phyloP scores from a whole-genome alignment of 2,329 filamentous ascomycete genomes.

The Phoma sp. region DNA sequence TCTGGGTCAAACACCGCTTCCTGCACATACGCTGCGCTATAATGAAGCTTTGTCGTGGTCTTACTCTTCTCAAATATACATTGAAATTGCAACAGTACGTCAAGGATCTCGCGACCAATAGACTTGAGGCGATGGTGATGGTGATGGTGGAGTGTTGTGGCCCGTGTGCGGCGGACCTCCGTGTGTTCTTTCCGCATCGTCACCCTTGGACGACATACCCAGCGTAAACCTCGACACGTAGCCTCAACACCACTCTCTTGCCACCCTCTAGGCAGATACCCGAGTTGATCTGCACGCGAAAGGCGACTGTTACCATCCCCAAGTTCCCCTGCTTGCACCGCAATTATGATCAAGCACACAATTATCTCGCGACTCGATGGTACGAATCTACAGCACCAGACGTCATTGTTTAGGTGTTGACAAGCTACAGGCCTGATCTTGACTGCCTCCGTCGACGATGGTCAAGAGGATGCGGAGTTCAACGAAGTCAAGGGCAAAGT shows the following conservation, averaged over 20 bases:
- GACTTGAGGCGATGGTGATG: neutral
- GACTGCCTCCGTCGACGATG: constrained; percentile 92
- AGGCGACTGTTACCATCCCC: neutral
- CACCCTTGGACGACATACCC: constrained; percentile 22
- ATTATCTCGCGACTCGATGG: constrained; percentile 94
- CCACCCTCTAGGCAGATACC: constrained; percentile 3
- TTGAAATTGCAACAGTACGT: too few relatives aligned
- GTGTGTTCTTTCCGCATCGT: constrained; percentile 34
- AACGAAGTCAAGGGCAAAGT: constrained; percentile 88
- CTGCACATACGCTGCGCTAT: neutral
- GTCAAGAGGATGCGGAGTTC: constrained; percentile 73
- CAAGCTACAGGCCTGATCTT: constrained; percentile 79
- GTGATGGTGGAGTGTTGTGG: constrained; percentile 9
- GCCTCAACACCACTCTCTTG: constrained; percentile 28
- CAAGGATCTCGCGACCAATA: neutral
- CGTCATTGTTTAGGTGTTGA: constrained; percentile 28
- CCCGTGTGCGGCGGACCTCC: constrained; percentile 30
- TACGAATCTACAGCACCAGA: constrained; percentile 46
- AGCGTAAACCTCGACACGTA: constrained; percentile 39
- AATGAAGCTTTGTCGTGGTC: neutral
- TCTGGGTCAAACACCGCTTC: neutral
- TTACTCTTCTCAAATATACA: neutral
- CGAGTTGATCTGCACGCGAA: neutral
- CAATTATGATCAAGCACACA: constrained; percentile 83
- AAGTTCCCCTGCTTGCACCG: neutral